These are phyloP conservation scores for Phyllosticta capitalensis DNA, from an alignment of 2,329 filamentous ascomycete species.

Conservation along the genomic window DNA sequence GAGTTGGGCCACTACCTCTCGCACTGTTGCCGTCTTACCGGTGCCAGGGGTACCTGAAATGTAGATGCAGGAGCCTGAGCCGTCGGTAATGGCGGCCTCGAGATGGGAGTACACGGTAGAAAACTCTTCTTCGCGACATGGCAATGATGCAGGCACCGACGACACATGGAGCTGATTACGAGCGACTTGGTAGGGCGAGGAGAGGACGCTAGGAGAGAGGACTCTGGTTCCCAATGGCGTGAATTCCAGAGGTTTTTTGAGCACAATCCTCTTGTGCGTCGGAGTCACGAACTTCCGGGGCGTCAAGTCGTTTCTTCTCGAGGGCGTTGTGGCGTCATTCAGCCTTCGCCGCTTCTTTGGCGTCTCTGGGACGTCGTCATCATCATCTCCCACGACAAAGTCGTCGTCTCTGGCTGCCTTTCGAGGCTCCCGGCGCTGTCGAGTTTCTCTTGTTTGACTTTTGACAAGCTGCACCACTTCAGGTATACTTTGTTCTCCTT, in stretches of 20 bases:
- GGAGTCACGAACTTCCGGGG: slow-evolving; percentile 51
- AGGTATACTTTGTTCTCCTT: slow-evolving; percentile 56
- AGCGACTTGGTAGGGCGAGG: slow-evolving; percentile 85
- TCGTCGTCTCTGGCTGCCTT: slow-evolving; percentile 30
- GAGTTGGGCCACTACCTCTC: slow-evolving; percentile 82
- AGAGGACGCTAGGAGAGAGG: slow-evolving; percentile 65
- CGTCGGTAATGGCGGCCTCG: slow-evolving; percentile 87
- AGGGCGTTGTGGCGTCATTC: slow-evolving; percentile 33
- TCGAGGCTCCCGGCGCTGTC: slow-evolving; percentile 37
- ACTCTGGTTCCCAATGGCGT: slow-evolving; percentile 86
- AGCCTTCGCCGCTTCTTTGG: slow-evolving; percentile 41
- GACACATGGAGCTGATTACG: slow-evolving; percentile 86
- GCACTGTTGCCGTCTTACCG: slow-evolving; percentile 93
- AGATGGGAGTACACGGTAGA: slow-evolving; percentile 86
- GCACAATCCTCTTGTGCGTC: slow-evolving; percentile 56
- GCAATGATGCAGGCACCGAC: slow-evolving; percentile 77
- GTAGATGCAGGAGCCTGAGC: slow-evolving; percentile 92
- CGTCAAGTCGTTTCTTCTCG: slow-evolving; percentile 35
- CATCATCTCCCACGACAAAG: slow-evolving; percentile 30
- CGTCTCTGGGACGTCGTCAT: slow-evolving; percentile 34
- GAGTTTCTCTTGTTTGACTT: slow-evolving; percentile 61
- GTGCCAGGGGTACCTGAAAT: slow-evolving; percentile 98
- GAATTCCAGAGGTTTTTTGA: slow-evolving; percentile 88
- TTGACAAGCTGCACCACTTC: slow-evolving; percentile 58
- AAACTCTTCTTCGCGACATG: slow-evolving; percentile 89